Percentiles rank a stretch among this genome's conserved stretches.
Conservation (phyloP, 164 flowering plant species). For the Houttuynia cordata region DNA sequence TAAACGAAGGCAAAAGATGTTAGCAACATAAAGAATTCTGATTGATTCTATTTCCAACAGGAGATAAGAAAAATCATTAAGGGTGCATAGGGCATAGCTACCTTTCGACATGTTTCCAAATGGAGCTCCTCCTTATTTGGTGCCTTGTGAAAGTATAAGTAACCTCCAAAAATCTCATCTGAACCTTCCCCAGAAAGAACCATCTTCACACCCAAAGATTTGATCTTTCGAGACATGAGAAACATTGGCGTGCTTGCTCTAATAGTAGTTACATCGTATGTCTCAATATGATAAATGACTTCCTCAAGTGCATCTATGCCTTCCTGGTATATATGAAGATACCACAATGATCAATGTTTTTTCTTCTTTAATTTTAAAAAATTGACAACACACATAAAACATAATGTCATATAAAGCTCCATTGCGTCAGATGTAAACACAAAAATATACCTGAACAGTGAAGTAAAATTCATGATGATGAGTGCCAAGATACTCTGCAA, state of each 20-base stretch:
- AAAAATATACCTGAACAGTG: constrained; percentile 65
- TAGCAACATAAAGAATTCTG: too few relatives aligned
- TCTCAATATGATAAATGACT: constrained; percentile 87
- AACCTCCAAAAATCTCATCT: constrained; percentile 92
- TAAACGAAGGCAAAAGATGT: too few relatives aligned
- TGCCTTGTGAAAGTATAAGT: constrained; percentile 89
- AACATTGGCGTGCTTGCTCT: constrained; percentile 99
- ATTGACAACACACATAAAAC: too few relatives aligned
- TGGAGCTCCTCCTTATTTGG: constrained; percentile 91
- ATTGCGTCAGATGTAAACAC: not conserved
- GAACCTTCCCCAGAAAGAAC: constrained; percentile 96
- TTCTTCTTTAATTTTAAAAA: too few relatives aligned
- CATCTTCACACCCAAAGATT: constrained; percentile 93
- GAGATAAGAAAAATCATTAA: too few relatives aligned
- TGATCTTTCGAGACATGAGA: constrained; percentile 92
- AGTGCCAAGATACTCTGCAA: constrained; percentile 78
- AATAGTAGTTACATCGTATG: constrained; percentile 93
- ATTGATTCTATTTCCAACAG: too few relatives aligned
- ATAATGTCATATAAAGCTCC: too few relatives aligned
- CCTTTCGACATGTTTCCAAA: constrained; percentile 81
- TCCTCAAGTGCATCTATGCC: constrained; percentile 94
- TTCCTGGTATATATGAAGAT: constrained; percentile 43
- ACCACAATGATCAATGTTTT: not conserved
- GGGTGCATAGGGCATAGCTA: constrained; percentile 6
- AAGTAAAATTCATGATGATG: constrained; percentile 89